phyloP scores from a whole-genome alignment of 805 yeast genomes.

The Metschnikowia koreensis region DNA sequence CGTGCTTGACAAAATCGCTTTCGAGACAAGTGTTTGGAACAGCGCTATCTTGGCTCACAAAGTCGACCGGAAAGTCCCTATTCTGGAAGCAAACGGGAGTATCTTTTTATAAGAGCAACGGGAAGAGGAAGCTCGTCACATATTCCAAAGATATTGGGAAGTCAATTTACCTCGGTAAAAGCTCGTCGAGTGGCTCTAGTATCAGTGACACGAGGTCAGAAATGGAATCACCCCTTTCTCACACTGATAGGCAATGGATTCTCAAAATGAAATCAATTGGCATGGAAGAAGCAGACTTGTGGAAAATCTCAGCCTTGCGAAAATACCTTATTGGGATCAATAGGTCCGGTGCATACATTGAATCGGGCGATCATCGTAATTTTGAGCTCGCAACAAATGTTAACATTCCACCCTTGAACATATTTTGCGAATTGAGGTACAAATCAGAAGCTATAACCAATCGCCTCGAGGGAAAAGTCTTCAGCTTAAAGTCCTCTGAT shows the following conservation, averaged over 20 bases:
- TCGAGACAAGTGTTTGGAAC: slow-evolving; percentile 62
- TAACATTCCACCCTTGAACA: slow-evolving; percentile 31
- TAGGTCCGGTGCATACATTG: slow-evolving; percentile 9
- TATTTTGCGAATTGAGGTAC: slow-evolving; percentile 38
- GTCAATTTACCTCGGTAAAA: slow-evolving; percentile 31
- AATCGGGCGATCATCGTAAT: slow-evolving; percentile 14
- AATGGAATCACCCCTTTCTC: slow-evolving; percentile 42
- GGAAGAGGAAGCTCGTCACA: slow-evolving; percentile 23
- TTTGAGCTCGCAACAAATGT: slow-evolving; percentile 18
- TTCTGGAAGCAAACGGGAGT: slow-evolving; percentile 65
- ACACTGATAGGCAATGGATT: slow-evolving; percentile 72
- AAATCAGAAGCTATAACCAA: slow-evolving; percentile 34
- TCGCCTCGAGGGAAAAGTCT: slow-evolving; percentile 20
- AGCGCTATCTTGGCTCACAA: slow-evolving; percentile 68
- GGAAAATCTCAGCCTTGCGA: slow-evolving; percentile 77
- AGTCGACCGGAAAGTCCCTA: slow-evolving; percentile 57
- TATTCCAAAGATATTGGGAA: slow-evolving; percentile 36
- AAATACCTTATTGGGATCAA: slow-evolving; percentile 55
- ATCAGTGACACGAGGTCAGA: not conserved
- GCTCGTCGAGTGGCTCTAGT: slow-evolving; percentile 3
- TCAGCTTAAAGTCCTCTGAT: slow-evolving; percentile 18
- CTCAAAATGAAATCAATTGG: slow-evolving; percentile 72
- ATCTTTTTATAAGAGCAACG: slow-evolving; percentile 17
- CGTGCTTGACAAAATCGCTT: slow-evolving; percentile 66
- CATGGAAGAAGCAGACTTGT: slow-evolving; percentile 63